Evolutionary conservation across 768 basidiomycete genomes (phyloP).

Genomic region (Candolleomyces aberdarensis): DNA sequence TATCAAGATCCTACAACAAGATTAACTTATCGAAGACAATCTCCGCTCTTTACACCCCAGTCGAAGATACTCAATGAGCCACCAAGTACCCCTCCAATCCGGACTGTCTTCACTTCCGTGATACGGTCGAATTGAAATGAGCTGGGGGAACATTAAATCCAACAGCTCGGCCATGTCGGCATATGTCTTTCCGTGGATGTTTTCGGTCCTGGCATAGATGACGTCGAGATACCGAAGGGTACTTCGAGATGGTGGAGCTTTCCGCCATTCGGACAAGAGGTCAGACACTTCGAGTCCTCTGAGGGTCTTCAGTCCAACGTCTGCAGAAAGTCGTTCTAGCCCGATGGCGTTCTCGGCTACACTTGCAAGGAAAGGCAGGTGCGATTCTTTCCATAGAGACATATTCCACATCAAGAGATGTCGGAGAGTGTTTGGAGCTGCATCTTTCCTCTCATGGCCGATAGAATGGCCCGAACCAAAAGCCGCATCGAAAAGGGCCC

Average conservation of each 20-base stretch:
- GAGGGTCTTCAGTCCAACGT: not conserved
- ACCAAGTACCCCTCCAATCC: not conserved
- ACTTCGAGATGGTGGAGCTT: not conserved
- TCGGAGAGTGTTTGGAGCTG: not conserved
- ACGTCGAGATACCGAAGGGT: not conserved
- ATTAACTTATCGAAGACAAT: too few relatives aligned
- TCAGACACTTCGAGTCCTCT: not conserved
- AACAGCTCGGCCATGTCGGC: not conserved
- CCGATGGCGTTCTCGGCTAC: not conserved
- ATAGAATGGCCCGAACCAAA: too few relatives aligned
- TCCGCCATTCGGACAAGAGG: not conserved
- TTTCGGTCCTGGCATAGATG: not conserved
- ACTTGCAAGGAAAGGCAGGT: not conserved
- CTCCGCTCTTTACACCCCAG: too few relatives aligned
- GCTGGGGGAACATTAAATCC: not conserved
- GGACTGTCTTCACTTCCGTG: not conserved
- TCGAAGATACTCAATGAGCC: not conserved
- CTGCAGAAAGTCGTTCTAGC: not conserved
- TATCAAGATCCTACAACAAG: too few relatives aligned
- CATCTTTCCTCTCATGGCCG: too few relatives aligned
- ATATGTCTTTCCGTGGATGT: not conserved
- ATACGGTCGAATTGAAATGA: not conserved
- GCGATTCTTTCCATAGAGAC: not conserved
- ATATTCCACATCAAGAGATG: not conserved
- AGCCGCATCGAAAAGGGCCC: too few relatives aligned